Evolutionary conservation across 2,329 filamentous ascomycete genomes (phyloP).

Genomic region (Hirsutella minnesotensis): DNA sequence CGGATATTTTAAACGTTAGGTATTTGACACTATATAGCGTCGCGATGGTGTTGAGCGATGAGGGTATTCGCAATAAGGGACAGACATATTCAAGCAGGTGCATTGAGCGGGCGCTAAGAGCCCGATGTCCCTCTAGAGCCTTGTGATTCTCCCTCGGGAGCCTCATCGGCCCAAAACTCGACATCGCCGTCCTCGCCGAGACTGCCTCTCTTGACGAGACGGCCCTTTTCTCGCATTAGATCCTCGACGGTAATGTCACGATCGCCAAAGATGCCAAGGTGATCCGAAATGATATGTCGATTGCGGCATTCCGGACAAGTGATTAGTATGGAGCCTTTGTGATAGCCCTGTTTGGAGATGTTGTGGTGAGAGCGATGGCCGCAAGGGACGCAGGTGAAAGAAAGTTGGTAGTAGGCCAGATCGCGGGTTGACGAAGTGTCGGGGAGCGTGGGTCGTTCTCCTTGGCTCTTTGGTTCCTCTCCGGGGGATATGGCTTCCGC

Average conservation of each 20-base stretch:
- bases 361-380: conserved; percentile 67
- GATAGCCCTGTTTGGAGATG: conserved; percentile 90
- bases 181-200: conserved; percentile 71
- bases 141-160: background rate
- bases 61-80: background rate
- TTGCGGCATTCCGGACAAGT: conserved; percentile 78
- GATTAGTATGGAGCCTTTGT: conserved; percentile 79
- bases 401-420: conserved; percentile 67
- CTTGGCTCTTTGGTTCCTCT: conserved; percentile 15
- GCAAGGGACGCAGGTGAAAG: conserved; percentile 89
- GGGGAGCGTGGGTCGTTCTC: conserved; percentile 14
- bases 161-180: conserved; percentile 79
- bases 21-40: background rate
- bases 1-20: background rate
- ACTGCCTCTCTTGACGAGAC: conserved; percentile 58
- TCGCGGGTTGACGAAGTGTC: conserved; percentile 16
- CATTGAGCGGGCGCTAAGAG: too few relatives aligned
- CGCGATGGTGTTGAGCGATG: background rate
- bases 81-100: too few relatives aligned
- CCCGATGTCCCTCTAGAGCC: too few relatives aligned
- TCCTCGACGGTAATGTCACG: conserved; percentile 61
- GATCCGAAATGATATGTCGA: conserved; percentile 84
- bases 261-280: conserved; percentile 69
- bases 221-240: conserved; percentile 63
- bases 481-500: conserved; percentile 3